Evolutionary conservation across 1,284 basidiomycete species (phyloP).

Genomic region (Mrakiaceae sp.): DNA sequence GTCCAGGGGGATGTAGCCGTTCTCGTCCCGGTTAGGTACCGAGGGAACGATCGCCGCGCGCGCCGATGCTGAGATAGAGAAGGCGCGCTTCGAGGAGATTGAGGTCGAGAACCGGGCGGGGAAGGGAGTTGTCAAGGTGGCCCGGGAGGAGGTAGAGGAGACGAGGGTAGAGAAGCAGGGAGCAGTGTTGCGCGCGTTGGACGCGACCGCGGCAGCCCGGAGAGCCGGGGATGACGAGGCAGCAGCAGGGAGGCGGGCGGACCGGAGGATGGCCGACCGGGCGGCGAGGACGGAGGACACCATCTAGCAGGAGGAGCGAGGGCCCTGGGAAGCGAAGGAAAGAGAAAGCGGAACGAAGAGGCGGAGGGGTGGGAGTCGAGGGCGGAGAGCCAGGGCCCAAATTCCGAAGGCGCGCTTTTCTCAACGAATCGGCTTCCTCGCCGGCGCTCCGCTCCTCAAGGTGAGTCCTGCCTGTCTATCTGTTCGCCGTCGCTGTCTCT

Average conservation of each 20-base stretch:
- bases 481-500: no score
- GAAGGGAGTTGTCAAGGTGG: background rate
- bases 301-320: background rate
- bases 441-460: no score
- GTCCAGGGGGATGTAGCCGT: conserved; percentile 5
- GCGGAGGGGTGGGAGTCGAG: no score
- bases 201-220: background rate
- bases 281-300: background rate
- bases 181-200: background rate
- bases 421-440: no score
- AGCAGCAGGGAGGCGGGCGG: background rate
- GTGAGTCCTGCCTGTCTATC: no score
- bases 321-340: background rate
- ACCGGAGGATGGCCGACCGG: background rate
- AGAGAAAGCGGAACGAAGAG: background rate
- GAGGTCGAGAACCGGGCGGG: background rate
- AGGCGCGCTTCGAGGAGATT: background rate
- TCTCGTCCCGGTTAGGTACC: conserved; percentile 3
- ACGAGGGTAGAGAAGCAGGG: background rate
- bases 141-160: background rate
- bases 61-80: background rate
- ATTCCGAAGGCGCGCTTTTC: no score
- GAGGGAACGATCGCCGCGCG: conserved; percentile 8
- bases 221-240: background rate
- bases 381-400: no score